These are phyloP conservation scores for Exophiala oligosperma DNA, from an alignment of 2,329 filamentous ascomycete genomes.

Conservation along the genomic window DNA sequence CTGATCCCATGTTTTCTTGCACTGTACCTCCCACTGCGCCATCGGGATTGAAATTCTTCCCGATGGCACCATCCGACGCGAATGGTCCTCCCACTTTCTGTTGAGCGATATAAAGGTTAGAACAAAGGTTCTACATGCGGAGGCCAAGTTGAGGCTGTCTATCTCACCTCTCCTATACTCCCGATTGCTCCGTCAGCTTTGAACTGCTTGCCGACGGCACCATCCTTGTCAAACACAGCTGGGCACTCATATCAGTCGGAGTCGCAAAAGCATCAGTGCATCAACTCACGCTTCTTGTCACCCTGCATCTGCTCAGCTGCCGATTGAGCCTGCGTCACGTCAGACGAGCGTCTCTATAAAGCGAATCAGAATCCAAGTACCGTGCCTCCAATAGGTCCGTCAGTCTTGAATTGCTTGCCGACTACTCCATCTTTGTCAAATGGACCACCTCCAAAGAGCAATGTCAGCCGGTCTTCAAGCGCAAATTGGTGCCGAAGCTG, in stretches of 20 bases:
- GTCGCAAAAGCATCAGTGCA: no score
- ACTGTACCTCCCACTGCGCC: conserved; percentile 11
- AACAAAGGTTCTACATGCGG: neutral
- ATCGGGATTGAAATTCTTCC: conserved; percentile 14
- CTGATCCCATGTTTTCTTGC: conserved; percentile 11
- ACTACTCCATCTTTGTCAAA: conserved; percentile 13
- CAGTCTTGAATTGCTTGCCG: conserved; percentile 22
- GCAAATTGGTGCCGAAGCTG: no score
- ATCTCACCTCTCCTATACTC: neutral
- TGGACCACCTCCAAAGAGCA: conserved; percentile 12
- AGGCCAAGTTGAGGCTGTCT: neutral
- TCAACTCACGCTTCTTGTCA: conserved; percentile 15
- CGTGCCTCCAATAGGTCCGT: conserved; percentile 13
- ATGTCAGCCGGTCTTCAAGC: conserved; percentile 33
- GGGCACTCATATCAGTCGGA: conserved; percentile 3
- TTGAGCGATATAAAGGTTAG: neutral
- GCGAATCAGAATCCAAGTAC: neutral
- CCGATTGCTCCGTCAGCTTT: conserved; percentile 9
- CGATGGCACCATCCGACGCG: conserved; percentile 7
- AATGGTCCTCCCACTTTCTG: conserved; percentile 5
- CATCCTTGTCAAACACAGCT: conserved; percentile 22
- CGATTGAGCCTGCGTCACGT: conserved; percentile 9
- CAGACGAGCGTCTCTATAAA: conserved; percentile 29
- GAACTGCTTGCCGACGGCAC: conserved; percentile 19
- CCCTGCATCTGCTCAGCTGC: conserved; percentile 24